Evolutionary conservation across 495 filamentous ascomycete genomes (phyloP), one percentile per base, ranked within the genome.

Genomic region (Usnea hakonensis): DNA sequence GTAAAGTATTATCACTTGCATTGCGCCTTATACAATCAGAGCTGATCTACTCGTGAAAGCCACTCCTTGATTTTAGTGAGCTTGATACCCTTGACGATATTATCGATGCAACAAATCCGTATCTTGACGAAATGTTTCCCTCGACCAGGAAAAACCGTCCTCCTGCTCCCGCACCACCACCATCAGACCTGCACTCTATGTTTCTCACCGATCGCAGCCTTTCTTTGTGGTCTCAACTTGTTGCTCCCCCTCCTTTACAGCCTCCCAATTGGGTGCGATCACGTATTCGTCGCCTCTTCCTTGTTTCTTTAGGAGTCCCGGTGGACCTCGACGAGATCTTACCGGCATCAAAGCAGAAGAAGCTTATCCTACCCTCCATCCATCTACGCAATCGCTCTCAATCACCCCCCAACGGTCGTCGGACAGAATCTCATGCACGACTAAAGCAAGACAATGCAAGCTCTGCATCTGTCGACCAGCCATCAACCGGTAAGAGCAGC

Each of bases 181-280:
- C 33, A 26, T 52, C 61, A 7, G 54, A 54, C 35, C 78, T 46
- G 70, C 81, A 63, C n/a, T 76, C 77, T 61, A 78, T 79, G 63
- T 81, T 80, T 67, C 78, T 70, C 66, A 83, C 82, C 52, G 78
- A 83, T 65, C 81, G 85, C 57, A 93, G 89, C 66, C 83, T 87
- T 65, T 96, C 95, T 6, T 83, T 99, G 41, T 99, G 94, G 94
- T 90, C 91, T 35, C 95, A 99, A 75, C 86, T 99, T 36, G 88
- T 95, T 21, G 92, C 93, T 3, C 93, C 94, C 26, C 94, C 94
- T 1, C 91, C 94, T 4, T 83, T 97, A 33, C 91, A 95, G 71
- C 95, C 94, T 1, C 93, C 95, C 1, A 93, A 99, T 74, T 99
- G 94, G 94, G 91, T 96, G 63, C 90, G 95, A 61, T 96, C 90